These are phyloP conservation scores for Fibroporia radiculosa DNA, from an alignment of 768 basidiomycete genomes.

Conservation along the genomic window DNA sequence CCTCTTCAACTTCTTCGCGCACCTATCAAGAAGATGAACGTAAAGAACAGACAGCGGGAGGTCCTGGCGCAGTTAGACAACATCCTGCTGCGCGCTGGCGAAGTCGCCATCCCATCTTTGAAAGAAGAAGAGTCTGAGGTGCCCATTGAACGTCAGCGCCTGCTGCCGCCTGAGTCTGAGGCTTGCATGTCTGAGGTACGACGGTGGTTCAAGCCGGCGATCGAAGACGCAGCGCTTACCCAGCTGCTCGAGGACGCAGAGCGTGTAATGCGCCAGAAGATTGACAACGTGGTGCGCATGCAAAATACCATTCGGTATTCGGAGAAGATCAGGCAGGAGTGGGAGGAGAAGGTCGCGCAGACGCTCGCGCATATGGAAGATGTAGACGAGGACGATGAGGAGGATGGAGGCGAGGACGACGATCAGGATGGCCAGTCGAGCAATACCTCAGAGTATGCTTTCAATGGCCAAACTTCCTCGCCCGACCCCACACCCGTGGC, in stretches of 20 bases:
- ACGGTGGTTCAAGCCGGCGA: constrained; percentile 79
- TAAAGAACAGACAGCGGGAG: constrained; percentile 75
- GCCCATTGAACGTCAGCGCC: constrained; percentile 86
- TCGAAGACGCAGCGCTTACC: constrained; percentile 77
- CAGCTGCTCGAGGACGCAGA: constrained; percentile 85
- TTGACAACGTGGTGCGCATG: constrained; percentile 91
- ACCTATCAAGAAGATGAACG: constrained; percentile 54
- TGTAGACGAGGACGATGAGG: constrained; percentile 42
- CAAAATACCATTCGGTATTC: constrained; percentile 96
- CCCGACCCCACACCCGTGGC: constrained; percentile 66
- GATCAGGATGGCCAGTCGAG: constrained; percentile 48
- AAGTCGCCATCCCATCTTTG: constrained; percentile 80
- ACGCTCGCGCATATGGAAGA: constrained; percentile 50
- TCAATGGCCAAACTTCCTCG: constrained; percentile 37
- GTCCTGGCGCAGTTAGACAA: constrained; percentile 84
- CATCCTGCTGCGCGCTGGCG: constrained; percentile 67
- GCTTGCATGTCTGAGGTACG: constrained; percentile 76
- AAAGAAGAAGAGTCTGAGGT: constrained; percentile 89
- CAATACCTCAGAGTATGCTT: constrained; percentile 60
- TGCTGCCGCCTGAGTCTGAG: constrained; percentile 87
- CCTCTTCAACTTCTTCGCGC: constrained; percentile 71
- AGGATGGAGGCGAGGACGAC: constrained; percentile 33
- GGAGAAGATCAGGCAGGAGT: constrained; percentile 95
- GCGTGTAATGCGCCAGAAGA: constrained; percentile 85
- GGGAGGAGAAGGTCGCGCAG: constrained; percentile 83